Percentiles rank a stretch among this genome's conserved stretches.
Evolutionary conservation across 257 asterid genomes (phyloP).

Genomic region (Pogostemon cablin): DNA sequence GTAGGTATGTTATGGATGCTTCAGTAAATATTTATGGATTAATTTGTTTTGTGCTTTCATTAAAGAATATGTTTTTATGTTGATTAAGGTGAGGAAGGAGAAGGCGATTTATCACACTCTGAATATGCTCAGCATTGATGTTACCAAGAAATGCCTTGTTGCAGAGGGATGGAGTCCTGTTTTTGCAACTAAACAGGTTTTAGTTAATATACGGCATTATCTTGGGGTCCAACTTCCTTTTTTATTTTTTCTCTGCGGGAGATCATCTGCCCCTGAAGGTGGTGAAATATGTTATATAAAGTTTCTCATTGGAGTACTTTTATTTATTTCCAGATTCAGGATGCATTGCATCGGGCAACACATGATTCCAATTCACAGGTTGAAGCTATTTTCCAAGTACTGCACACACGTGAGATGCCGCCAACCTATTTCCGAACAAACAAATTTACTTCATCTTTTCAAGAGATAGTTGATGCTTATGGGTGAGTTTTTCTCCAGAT

Average conservation of each 20-base stretch:
- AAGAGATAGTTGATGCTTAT: constrained; percentile 95
- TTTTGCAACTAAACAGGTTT: constrained; percentile 87
- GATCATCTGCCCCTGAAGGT: constrained; percentile 10
- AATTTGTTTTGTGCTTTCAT: constrained; percentile 21
- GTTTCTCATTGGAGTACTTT: constrained; percentile 7
- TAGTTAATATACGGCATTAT: constrained; percentile 1
- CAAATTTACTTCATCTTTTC: constrained; percentile 86
- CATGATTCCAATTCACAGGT: constrained; percentile 89
- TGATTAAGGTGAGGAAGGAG: constrained; percentile 83
- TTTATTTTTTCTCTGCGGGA: neutral
- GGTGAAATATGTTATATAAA: constrained; percentile 16
- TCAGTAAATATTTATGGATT: constrained; percentile 17
- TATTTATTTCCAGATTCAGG: constrained; percentile 68
- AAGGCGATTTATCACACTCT: constrained; percentile 93
- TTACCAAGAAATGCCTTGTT: constrained; percentile 92
- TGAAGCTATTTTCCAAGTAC: constrained; percentile 84
- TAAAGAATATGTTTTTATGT: constrained; percentile 28
- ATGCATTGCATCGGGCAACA: constrained; percentile 74
- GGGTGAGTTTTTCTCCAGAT: constrained; percentile 68
- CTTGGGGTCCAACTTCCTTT: neutral
- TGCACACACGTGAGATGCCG: constrained; percentile 91
- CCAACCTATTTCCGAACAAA: constrained; percentile 93
- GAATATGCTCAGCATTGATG: constrained; percentile 98
- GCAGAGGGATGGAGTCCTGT: constrained; percentile 99
- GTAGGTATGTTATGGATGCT: constrained; percentile 21